A percentile compares a stretch with the other conserved stretches of the same genome.
phyloP scores from a whole-genome alignment of 2,329 filamentous ascomycete genomes.

The Hirsutella minnesotensis region DNA sequence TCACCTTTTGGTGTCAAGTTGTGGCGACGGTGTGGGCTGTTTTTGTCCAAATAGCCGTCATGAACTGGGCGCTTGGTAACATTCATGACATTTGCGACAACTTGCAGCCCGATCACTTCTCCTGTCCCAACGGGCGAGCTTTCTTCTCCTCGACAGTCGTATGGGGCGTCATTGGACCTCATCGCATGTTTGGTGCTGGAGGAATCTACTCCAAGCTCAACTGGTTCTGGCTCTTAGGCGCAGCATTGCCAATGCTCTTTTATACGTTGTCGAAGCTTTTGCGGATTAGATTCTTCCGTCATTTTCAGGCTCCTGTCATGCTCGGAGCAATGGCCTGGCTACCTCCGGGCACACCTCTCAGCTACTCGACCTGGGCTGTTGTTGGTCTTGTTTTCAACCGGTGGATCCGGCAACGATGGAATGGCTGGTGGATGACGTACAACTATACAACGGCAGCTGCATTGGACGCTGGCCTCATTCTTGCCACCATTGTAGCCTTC shows the following conservation, averaged over 20 bases:
- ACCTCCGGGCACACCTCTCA: conserved; percentile 48
- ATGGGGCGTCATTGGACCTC: conserved; percentile 46
- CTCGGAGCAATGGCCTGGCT: conserved; percentile 42
- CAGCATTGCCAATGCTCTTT: conserved; percentile 32
- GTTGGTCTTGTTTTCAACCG: conserved; percentile 48
- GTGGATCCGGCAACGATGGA: conserved; percentile 36
- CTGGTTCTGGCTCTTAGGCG: conserved; percentile 42
- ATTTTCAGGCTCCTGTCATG: conserved; percentile 44
- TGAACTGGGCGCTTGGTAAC: conserved; percentile 21
- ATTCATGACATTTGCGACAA: conserved; percentile 35
- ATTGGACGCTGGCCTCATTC: conserved; percentile 25
- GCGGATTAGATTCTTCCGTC: conserved; percentile 26
- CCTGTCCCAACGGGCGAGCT: conserved; percentile 25
- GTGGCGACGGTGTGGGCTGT: conserved; percentile 1
- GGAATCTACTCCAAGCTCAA: conserved; percentile 37
- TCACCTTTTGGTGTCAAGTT: conserved; percentile 5
- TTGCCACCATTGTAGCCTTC: conserved; percentile 20
- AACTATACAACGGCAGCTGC: conserved; percentile 28
- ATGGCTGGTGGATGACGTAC: conserved; percentile 46
- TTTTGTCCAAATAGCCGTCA: conserved; percentile 13
- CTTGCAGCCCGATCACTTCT: conserved; percentile 15
- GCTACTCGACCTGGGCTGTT: conserved; percentile 46
- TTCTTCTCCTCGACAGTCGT: conserved; percentile 42
- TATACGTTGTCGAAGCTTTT: conserved; percentile 24
- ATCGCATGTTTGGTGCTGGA: conserved; percentile 40